Evolutionary conservation across 1,139 yeast species (phyloP), one percentile per base, ranked within the genome.

Genomic region (Zygosaccharomyces pseudobailii): DNA sequence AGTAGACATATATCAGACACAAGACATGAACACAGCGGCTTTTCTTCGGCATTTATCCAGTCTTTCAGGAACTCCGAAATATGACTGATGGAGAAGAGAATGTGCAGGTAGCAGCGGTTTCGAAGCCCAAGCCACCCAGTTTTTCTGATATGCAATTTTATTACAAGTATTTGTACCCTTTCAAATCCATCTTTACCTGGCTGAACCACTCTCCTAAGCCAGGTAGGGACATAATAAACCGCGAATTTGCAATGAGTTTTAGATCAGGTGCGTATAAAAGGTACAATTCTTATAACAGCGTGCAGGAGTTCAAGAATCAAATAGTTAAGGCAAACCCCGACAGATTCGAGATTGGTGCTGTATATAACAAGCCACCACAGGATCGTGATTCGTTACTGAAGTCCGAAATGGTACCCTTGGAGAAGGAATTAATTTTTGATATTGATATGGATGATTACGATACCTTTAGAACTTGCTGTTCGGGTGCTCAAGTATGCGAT

Each of bases 371-470:
- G 19, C 87, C 87, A 55, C 98, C 98, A 8, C 80, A 80, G 46
- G 89, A 89, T 53, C 75, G 96, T 42, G 90, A 87, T 60, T 73
- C 80, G 9, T 72, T 88, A n/a, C 81, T 95, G 21, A 87, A 87
- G 58, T 76, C 77, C 40, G 86, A 89, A 21, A 79, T 89, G 80
- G 82, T 82, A 58, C 94, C 98, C 0, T 61, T 85, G 30, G 74
- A 81, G 55, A 92, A 92, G 64, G 99, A 92, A 65, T 73, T 92
- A 53, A 96, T 90, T 6, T 86, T 92, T 57, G 99, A 92, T 80
- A 92, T 92, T 57, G 99, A 92, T 82, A 79, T 92, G 73, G 94
- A 97, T 13, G 98, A 94, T 72, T 92, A 92, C 66, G 97, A 92
- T 67, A 87, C 82, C 27, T 79, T 88, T 55, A 80, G 99, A 70